phyloP scores from a whole-genome alignment of 75 land plant species.

The Isoetes taiwanensis region DNA sequence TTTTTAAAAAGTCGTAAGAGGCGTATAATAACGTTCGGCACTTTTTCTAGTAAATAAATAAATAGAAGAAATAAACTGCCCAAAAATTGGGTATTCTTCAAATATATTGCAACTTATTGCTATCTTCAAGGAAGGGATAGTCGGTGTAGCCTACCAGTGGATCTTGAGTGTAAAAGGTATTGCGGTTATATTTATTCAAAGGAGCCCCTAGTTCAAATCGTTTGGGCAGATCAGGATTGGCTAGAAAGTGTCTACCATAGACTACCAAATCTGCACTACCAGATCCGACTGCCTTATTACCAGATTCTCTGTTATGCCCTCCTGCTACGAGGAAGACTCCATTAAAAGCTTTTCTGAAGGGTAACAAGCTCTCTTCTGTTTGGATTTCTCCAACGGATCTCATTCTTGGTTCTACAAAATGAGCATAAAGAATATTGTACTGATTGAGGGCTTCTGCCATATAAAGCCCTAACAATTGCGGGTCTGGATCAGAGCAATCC shows the following conservation, averaged over 20 bases:
- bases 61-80: too few relatives aligned
- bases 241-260: not conserved
- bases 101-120: too few relatives aligned
- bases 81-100: too few relatives aligned
- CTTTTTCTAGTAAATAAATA: too few relatives aligned
- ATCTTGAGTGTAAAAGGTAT: not conserved
- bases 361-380: not conserved
- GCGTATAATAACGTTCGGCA: too few relatives aligned
- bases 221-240: not conserved
- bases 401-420: not conserved
- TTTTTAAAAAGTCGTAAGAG: too few relatives aligned
- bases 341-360: conserved; percentile 1
- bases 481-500: not conserved
- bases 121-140: not conserved
- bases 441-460: not conserved
- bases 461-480: not conserved
- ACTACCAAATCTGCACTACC: not conserved
- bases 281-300: not conserved
- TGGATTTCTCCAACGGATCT: too few relatives aligned
- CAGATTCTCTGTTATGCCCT: not conserved
- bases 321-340: not conserved
- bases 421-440: not conserved
- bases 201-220: not conserved
- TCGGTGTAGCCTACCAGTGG: not conserved
- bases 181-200: not conserved